Evolutionary conservation across 768 basidiomycete species (phyloP), one percentile per base, ranked within the genome.

Genomic region (Suillus hirtellus): DNA sequence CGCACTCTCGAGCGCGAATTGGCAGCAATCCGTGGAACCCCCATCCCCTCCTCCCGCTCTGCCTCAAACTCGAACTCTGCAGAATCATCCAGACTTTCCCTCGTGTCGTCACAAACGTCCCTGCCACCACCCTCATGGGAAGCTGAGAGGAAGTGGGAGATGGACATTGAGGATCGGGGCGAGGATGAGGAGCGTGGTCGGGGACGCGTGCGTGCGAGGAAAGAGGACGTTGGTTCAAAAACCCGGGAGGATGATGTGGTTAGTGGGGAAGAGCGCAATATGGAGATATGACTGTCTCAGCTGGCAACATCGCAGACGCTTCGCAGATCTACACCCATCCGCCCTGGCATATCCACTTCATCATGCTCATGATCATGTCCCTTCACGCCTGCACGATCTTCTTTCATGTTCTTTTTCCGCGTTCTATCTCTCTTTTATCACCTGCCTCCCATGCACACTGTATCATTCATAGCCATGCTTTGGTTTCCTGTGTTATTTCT

Each of bases 1-100:
- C 82, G 83, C 52, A 72, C 65, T 52, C 40, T 77, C 60, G 75
- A 77, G 55, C 50, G 63, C n/a, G 74, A 77, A 49, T 9, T 75
- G 59, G 70, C 55, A 67, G 71, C 46, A 60, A 60, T 64, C 59
- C 71, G 60, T 52, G 75, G 66, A 3, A 58, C 56, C 5, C 55
- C 55, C 21, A 8, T 17, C 1, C 56, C 38, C 24, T 40, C 40
- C 1, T 40, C 56, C 17, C 38, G 56, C 17, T 42, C 38, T 1
- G 21, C 40, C 3, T 58, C 56, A 10, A 58, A 58, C 24, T 42
- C 40, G 3, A 42, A 42, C 40, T 58, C 56, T 1, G 24, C 40
- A 19, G 40, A 58, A 0, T 58, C 56, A 42, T 19, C 24, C 11
- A 27, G 56, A 19, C 38, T 58, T 3, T 58, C 56, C 24, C 38